Base-by-base conservation (phyloP, 2,329 filamentous ascomycete species). In the Neophaeococcomyces aloes region DNA sequence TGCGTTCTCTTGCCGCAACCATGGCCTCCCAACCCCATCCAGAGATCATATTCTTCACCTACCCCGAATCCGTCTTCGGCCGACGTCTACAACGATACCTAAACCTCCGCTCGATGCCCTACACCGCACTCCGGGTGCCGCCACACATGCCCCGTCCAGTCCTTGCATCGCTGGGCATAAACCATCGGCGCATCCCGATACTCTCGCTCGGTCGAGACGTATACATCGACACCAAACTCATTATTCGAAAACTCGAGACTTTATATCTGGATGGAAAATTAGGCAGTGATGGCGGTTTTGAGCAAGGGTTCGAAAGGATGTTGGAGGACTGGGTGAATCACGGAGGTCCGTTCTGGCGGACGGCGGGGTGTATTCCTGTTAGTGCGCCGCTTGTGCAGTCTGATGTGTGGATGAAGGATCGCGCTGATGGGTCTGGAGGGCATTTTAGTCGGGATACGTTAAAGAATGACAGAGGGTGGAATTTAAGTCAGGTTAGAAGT, bases 141-240 rank as follows among this genome's bases (percentile, higher is more conserved):
- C 25, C 40, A 11, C 40, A 25, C 4, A 23, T 42, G n/a, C 66
- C 60, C n/a, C 53, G 43, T 55, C 62, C 51, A 48, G 53, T 48
- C 45, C 57, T 85, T 11, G 61, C 65, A 14, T 64, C 66, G 1
- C 68, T 86, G 11, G 79, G 78, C 19, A 68, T 85, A 43, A 64
- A 67, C 5, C 81, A 87, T 62, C 74, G 81, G 3, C 79, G 82
- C 45, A 84, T 85, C 45, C 82, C 82, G 1, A 56, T 86, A 39
- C 61, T 86, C 39, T 64, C 76, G 17, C 77, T 85, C 52, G 81
- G 79, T 13, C 68, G 74, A 4, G 75, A 83, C 56, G 64, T 86
- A 33, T 86, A 84, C 64, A 66, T 76, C 48, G 82, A 86, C 65
- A 79, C 78, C 2, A 75, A 78, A 2, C 71, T 85, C 17, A 85